Conservation (phyloP, 139 green algal species). For the Gonium pectorale region DNA sequence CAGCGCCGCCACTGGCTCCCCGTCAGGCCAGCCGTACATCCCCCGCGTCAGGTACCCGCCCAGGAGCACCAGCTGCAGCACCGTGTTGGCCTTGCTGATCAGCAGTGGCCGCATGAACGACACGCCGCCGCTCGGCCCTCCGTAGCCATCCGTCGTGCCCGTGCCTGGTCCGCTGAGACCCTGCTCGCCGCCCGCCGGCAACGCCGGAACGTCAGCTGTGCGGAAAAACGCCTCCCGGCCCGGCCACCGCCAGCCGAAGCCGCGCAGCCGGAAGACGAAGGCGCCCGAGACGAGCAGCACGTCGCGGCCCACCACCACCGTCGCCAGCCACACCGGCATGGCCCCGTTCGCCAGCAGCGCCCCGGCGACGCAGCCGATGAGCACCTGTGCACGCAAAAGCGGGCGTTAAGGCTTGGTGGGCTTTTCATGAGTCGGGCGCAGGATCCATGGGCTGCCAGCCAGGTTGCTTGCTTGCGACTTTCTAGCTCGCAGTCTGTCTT, state of each 20-base stretch:
- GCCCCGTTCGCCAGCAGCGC: slow-evolving; percentile 72
- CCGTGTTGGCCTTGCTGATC: slow-evolving; percentile 92
- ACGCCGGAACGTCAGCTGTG: slow-evolving; percentile 32
- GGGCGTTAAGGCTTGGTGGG: not conserved
- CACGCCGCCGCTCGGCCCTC: slow-evolving; percentile 11
- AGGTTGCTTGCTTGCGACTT: no score
- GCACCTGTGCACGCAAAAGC: slow-evolving; percentile 22
- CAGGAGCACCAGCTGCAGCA: slow-evolving; percentile 82
- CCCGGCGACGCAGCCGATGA: slow-evolving; percentile 63
- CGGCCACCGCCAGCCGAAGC: slow-evolving; percentile 70
- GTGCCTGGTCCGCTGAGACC: no score
- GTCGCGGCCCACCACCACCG: slow-evolving; percentile 82
- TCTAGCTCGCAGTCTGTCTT: no score
- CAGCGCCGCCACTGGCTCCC: slow-evolving; percentile 48
- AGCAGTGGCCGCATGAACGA: slow-evolving; percentile 71
- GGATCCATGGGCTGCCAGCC: no score
- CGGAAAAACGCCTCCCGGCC: slow-evolving; percentile 73
- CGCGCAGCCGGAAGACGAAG: slow-evolving; percentile 53
- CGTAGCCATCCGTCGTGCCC: no score
- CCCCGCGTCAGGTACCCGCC: slow-evolving; percentile 69
- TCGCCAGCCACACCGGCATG: slow-evolving; percentile 72
- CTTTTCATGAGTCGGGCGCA: no score
- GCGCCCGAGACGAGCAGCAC: slow-evolving; percentile 70
- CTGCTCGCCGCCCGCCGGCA: no score
- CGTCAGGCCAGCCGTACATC: slow-evolving; percentile 69